Conservation (phyloP, 495 filamentous ascomycete species). For the Penicillium egyptiacum region DNA sequence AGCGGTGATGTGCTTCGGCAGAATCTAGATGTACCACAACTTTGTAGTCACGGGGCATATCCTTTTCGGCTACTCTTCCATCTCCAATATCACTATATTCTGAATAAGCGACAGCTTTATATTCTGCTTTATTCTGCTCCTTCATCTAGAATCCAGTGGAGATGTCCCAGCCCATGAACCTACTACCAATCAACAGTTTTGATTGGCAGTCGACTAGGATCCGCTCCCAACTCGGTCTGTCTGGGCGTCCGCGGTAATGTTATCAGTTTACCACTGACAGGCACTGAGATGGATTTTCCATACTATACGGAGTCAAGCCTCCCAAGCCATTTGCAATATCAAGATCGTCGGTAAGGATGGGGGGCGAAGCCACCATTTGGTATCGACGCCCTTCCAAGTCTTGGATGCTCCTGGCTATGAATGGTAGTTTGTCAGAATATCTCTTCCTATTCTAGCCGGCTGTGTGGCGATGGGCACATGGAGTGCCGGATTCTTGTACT, state of each 20-base stretch:
- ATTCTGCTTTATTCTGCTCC: neutral
- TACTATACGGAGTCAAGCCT: neutral
- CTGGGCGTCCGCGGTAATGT: neutral
- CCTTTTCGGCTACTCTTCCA: neutral
- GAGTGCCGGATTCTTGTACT: neutral
- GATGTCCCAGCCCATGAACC: neutral
- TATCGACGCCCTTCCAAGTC: neutral
- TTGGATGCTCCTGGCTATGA: neutral
- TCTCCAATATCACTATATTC: neutral
- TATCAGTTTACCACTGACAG: neutral
- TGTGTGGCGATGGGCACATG: conserved; percentile 3
- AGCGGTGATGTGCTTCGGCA: neutral
- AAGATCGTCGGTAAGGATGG: conserved; percentile 10
- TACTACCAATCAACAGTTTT: neutral
- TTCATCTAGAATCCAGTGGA: neutral
- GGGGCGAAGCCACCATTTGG: neutral
- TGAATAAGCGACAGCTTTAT: neutral
- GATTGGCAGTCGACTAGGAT: neutral
- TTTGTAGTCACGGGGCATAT: neutral
- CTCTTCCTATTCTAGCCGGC: neutral
- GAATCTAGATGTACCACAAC: neutral
- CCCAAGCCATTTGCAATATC: conserved; percentile 1
- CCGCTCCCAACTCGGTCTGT: neutral
- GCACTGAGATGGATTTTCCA: conserved; percentile 3
- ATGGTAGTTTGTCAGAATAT: conserved; percentile 1